Base-by-base conservation (phyloP, 2,329 filamentous ascomycete genomes). In the Fusarium virguliforme region DNA sequence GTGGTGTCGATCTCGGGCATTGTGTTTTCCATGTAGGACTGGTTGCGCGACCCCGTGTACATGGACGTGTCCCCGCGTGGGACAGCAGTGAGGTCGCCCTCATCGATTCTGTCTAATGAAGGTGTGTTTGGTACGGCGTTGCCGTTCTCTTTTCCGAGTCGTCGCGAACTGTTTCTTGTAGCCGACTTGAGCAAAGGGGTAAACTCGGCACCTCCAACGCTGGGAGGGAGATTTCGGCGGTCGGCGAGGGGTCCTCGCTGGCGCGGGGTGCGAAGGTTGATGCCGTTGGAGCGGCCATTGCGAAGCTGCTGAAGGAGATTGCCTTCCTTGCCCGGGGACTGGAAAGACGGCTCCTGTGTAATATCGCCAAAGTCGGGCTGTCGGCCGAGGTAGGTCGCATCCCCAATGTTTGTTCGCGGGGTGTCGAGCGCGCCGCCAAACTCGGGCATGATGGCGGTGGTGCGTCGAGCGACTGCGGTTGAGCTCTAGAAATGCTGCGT, bases 141-240 rank as follows among this genome's bases (percentile, higher is more conserved):
- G 62, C 81, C 85, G 80, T 90, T 92, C 81, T 88, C 89, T 79
- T 88, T 92, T 79, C 87, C 89, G 81, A 79, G 87, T 68, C 82
- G 88, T 81, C 85, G 91, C 84, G 85, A 92, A 87, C 85, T 94
- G 84, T 86, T 95, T 85, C 84, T 86, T 78, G 88, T 91, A n/a
- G 88, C 90, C 26, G 85, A 94, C 81, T 97, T 97, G 79, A 99
- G 89, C 74, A 99, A 85, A 0, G 97, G 96, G 0, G 96, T 99
- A 80, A 99, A 99, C 77, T 99, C 97, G 74, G 90, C 91, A 60
- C 88, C 89, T 48, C 85, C 88, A 43, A 91, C 82, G 70, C 88
- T 87, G 38, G 86, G 85, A 24, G 91, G 92, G 24, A 94, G 85
- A 75, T 94, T 96, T 75, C 89, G 89, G 73, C 90, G 88, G 80